A percentile compares a stretch with the other conserved stretches of the same genome.
Evolutionary conservation across 805 yeast species (phyloP).

Genomic region (Suhomyces canberraensis): DNA sequence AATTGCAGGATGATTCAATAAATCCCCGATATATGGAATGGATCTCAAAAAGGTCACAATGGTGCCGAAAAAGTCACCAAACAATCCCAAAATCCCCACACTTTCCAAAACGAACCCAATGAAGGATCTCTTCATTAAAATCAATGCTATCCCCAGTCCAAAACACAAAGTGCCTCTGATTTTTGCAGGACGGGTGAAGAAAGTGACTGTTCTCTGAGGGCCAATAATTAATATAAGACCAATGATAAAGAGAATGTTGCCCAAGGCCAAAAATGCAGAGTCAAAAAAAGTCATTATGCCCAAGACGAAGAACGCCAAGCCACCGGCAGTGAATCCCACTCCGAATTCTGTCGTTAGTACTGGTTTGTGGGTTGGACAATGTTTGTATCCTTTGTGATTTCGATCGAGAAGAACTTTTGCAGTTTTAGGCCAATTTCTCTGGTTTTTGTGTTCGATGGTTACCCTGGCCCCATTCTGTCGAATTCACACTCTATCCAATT

Average conservation of each 20-base stretch:
- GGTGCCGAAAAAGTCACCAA: constrained; percentile 92
- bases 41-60: constrained; percentile 83
- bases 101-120: constrained; percentile 82
- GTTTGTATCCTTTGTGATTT: no score
- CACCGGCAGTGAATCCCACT: constrained; percentile 87
- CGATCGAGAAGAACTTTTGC: no score
- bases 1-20: constrained; percentile 72
- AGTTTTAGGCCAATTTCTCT: no score
- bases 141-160: constrained; percentile 67
- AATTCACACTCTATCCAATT: no score
- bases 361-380: neutral
- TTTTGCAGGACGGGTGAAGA: constrained; percentile 84
- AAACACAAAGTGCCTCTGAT: constrained; percentile 85
- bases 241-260: constrained; percentile 74
- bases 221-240: constrained; percentile 89
- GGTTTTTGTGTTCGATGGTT: no score
- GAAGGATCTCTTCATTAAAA: constrained; percentile 73
- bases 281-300: constrained; percentile 88
- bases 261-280: constrained; percentile 82
- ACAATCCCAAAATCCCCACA: constrained; percentile 83
- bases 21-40: constrained; percentile 82
- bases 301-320: constrained; percentile 69
- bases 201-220: constrained; percentile 72
- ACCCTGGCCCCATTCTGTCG: no score
- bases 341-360: constrained; percentile 65